Percentiles rank a stretch among this genome's conserved stretches.
Evolutionary conservation across 2,329 filamentous ascomycete species (phyloP).

Genomic region (Fusarium incarnatum): DNA sequence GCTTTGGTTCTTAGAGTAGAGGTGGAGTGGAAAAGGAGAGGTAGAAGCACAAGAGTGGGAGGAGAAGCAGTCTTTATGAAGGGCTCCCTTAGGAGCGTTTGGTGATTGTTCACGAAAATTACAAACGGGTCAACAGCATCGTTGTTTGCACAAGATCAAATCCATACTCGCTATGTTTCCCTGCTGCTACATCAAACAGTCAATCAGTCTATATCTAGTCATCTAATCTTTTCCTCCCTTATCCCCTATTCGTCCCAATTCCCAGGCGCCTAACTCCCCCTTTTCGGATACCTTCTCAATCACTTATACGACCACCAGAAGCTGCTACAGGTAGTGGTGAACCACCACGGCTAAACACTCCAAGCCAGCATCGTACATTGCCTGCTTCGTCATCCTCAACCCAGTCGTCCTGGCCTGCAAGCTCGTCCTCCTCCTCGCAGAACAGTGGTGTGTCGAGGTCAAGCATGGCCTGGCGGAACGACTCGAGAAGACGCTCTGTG

Average conservation of each 20-base stretch:
- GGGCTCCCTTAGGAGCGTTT: background rate
- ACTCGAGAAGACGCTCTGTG: slow-evolving; percentile 68
- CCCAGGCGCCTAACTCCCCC: slow-evolving; percentile 1
- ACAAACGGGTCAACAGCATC: slow-evolving; percentile 25
- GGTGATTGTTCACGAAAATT: slow-evolving; percentile 28
- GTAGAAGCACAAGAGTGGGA: slow-evolving; percentile 7
- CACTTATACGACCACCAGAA: background rate
- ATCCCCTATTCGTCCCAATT: slow-evolving; percentile 9
- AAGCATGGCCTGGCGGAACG: slow-evolving; percentile 72
- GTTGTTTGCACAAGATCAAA: slow-evolving; percentile 15
- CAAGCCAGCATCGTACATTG: slow-evolving; percentile 76
- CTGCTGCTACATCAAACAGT: slow-evolving; percentile 7
- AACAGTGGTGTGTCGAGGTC: slow-evolving; percentile 59
- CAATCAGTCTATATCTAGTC: slow-evolving; percentile 17
- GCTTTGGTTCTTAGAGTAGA: background rate
- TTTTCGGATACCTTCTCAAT: background rate
- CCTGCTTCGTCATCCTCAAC: slow-evolving; percentile 61
- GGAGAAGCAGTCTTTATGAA: slow-evolving; percentile 17
- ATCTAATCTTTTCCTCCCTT: slow-evolving; percentile 1
- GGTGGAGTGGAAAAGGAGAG: slow-evolving; percentile 4
- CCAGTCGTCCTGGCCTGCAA: slow-evolving; percentile 81
- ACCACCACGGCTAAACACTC: slow-evolving; percentile 62
- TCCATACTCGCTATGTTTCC: slow-evolving; percentile 1
- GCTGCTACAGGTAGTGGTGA: slow-evolving; percentile 29
- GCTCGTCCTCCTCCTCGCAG: slow-evolving; percentile 69